phyloP scores from a whole-genome alignment of 352 stramenopile genomes.

The Phytophthora litchii region DNA sequence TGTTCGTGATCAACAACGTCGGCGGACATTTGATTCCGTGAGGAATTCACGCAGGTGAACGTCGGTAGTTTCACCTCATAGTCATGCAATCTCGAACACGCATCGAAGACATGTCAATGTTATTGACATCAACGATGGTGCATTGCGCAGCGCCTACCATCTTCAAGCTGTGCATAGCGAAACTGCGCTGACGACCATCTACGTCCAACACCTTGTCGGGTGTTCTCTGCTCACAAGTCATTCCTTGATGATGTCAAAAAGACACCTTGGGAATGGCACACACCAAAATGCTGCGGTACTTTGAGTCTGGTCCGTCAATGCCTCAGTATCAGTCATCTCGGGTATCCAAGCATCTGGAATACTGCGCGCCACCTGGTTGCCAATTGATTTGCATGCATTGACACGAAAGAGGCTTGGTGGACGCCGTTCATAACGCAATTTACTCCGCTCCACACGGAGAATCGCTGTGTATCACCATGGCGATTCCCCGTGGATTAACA shows the following conservation, averaged over 20 bases:
- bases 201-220: conserved; percentile 7
- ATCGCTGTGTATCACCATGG: conserved; percentile 9
- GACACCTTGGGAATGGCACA: conserved; percentile 1
- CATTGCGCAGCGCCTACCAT: neutral
- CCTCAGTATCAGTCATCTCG: conserved; percentile 1
- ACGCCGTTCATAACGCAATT: conserved; percentile 27
- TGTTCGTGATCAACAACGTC: too few relatives aligned
- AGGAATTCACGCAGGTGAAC: too few relatives aligned
- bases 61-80: too few relatives aligned
- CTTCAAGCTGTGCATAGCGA: conserved; percentile 18
- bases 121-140: too few relatives aligned
- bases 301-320: neutral
- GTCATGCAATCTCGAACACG: too few relatives aligned
- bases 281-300: neutral
- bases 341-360: conserved; percentile 29
- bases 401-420: conserved; percentile 17
- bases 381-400: conserved; percentile 21
- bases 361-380: conserved; percentile 29
- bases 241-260: conserved; percentile 4
- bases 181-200: conserved; percentile 13
- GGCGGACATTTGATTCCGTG: too few relatives aligned
- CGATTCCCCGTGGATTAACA: conserved; percentile 12
- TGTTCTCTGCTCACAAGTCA: conserved; percentile 11
- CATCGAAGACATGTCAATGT: too few relatives aligned
- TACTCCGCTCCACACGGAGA: conserved; percentile 6